Evolutionary conservation across 2,329 filamentous ascomycete genomes (phyloP).

Genomic region (Aspergillus ustus): DNA sequence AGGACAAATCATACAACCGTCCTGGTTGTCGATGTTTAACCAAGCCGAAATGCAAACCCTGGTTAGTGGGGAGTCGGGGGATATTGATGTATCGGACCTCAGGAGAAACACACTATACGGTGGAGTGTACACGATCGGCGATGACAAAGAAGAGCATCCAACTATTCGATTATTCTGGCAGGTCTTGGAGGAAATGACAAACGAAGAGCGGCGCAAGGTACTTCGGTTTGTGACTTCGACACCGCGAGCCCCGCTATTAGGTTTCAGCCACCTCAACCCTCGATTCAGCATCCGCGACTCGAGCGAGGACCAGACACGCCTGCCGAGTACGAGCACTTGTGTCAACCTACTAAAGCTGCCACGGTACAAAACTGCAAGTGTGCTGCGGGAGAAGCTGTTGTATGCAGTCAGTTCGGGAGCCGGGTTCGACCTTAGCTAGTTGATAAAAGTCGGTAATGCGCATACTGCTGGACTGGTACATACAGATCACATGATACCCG

Average conservation of each 20-base stretch:
- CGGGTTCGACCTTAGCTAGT: slow-evolving; percentile 75
- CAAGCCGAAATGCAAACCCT: slow-evolving; percentile 92
- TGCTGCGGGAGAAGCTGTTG: slow-evolving; percentile 77
- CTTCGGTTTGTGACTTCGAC: slow-evolving; percentile 96
- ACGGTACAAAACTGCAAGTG: slow-evolving; percentile 69
- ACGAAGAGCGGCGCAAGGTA: slow-evolving; percentile 79
- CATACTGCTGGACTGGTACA: neutral
- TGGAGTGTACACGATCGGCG: slow-evolving; percentile 86
- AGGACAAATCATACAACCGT: slow-evolving; percentile 83
- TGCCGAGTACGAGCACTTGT: slow-evolving; percentile 94
- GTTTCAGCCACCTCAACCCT: slow-evolving; percentile 84
- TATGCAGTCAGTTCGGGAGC: slow-evolving; percentile 90
- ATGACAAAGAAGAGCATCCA: slow-evolving; percentile 83
- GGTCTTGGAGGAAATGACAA: slow-evolving; percentile 76
- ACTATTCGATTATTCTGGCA: slow-evolving; percentile 90
- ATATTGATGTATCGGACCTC: slow-evolving; percentile 86
- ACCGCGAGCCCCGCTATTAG: slow-evolving; percentile 83
- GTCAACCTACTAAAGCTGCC: slow-evolving; percentile 94
- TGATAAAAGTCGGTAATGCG: neutral
- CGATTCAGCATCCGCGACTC: slow-evolving; percentile 88
- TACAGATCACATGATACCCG: neutral
- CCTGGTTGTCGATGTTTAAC: slow-evolving; percentile 99
- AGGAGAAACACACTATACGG: slow-evolving; percentile 83
- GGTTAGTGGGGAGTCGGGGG: slow-evolving; percentile 82
- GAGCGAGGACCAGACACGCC: slow-evolving; percentile 72